phyloP scores from a whole-genome alignment of 768 basidiomycete genomes.

The Rhodosporidiobolus odoratus region DNA sequence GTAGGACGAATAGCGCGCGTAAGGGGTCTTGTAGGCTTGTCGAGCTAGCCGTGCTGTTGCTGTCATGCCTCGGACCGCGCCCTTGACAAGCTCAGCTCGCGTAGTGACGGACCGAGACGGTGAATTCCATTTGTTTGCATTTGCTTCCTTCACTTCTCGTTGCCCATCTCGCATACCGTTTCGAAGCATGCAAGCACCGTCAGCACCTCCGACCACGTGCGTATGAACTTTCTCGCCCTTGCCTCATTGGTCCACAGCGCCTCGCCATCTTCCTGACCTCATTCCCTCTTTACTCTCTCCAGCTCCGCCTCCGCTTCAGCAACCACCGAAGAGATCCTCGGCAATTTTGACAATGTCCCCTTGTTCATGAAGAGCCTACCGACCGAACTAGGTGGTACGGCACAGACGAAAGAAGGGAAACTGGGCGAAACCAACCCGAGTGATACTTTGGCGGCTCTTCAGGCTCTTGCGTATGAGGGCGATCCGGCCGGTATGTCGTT shows the following conservation, averaged over 20 bases:
- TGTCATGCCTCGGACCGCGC: background rate
- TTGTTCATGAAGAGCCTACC: constrained; percentile 91
- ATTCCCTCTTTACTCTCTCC: background rate
- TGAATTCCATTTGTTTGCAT: background rate
- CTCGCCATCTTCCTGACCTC: fast-evolving
- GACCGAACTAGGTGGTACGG: constrained; percentile 17
- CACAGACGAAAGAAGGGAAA: constrained; percentile 50
- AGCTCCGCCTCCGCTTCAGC: background rate
- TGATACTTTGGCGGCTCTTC: constrained; percentile 68
- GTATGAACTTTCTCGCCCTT: background rate
- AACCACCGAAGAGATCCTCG: constrained; percentile 40
- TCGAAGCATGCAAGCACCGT: background rate
- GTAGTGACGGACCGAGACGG: background rate
- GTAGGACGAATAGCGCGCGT: background rate
- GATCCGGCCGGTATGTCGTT: constrained; percentile 79
- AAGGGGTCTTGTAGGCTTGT: background rate
- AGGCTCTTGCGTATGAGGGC: constrained; percentile 79
- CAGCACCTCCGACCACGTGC: background rate
- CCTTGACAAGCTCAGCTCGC: too few relatives aligned
- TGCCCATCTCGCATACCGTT: background rate
- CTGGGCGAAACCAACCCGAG: constrained; percentile 51
- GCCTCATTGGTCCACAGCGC: too few relatives aligned
- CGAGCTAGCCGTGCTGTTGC: background rate
- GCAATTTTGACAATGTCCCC: constrained; percentile 62
- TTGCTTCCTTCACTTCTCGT: background rate